Conservation (phyloP, 371 early-diverging fungal genomes). For the Amoeboaphelidium protococcarum region DNA sequence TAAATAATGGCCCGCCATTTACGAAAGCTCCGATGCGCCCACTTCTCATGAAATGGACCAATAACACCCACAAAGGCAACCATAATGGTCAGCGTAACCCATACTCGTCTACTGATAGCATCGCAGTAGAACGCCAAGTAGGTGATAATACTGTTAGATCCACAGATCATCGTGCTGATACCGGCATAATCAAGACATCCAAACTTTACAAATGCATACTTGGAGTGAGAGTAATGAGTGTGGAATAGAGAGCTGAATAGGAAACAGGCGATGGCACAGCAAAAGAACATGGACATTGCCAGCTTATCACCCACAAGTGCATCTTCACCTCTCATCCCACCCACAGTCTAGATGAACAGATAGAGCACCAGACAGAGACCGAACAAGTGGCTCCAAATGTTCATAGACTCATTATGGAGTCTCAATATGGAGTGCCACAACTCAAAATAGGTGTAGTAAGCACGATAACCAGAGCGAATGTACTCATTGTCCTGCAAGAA, state of each 20-base stretch:
- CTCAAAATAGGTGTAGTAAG: neutral
- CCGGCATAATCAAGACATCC: slow-evolving; percentile 40
- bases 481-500: slow-evolving; percentile 1
- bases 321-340: slow-evolving; percentile 9
- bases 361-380: slow-evolving; percentile 26
- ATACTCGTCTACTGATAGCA: slow-evolving; percentile 13
- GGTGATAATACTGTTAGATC: slow-evolving; percentile 24
- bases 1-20: slow-evolving; percentile 18
- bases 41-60: slow-evolving; percentile 10
- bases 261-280: slow-evolving; percentile 8
- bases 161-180: slow-evolving; percentile 33
- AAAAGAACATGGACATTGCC: slow-evolving; percentile 1
- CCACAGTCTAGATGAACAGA: slow-evolving; percentile 21
- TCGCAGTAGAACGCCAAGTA: slow-evolving; percentile 37
- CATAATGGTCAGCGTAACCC: slow-evolving; percentile 24
- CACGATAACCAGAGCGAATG: slow-evolving; percentile 1
- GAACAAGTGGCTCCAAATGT: slow-evolving; percentile 37
- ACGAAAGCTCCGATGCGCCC: slow-evolving; percentile 3
- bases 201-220: slow-evolving; percentile 19
- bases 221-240: slow-evolving; percentile 32
- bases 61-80: slow-evolving; percentile 26
- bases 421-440: slow-evolving; percentile 31
- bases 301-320: slow-evolving; percentile 1
- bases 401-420: slow-evolving; percentile 39
- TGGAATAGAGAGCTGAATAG: slow-evolving; percentile 38